Percentiles rank a stretch among this genome's conserved stretches.
Conservation (phyloP, 176 grass and related monocot species). For the Triticum dicoccoides region DNA sequence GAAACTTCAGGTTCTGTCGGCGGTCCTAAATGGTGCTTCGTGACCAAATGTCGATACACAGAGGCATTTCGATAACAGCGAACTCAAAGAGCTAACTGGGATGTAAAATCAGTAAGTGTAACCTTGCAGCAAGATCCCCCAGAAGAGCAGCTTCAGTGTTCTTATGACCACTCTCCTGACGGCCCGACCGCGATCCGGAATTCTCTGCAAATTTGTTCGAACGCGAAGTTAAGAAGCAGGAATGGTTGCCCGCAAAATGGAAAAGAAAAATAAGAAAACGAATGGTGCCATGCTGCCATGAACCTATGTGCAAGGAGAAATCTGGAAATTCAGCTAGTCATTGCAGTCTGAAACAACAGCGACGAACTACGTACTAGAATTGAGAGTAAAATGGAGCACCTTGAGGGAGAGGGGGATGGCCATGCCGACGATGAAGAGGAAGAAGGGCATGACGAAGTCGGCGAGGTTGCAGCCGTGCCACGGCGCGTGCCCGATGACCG, state of each 20-base stretch:
- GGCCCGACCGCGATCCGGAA: slow-evolving; percentile 53
- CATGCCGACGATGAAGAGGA: slow-evolving; percentile 97
- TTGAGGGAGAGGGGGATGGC: slow-evolving; percentile 95
- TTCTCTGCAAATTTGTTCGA: slow-evolving; percentile 49
- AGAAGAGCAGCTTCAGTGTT: slow-evolving; percentile 81
- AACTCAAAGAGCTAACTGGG: background rate
- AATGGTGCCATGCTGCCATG: background rate
- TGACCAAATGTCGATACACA: too few species aligned
- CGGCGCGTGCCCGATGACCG: slow-evolving; percentile 75
- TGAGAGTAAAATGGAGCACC: slow-evolving; percentile 25
- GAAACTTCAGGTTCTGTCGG: background rate
- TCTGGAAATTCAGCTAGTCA: background rate
- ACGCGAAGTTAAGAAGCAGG: background rate
- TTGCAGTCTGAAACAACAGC: background rate
- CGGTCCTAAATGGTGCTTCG: too few species aligned
- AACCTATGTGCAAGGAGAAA: too few species aligned
- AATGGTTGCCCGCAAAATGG: too few species aligned
- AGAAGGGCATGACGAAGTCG: slow-evolving; percentile 96
- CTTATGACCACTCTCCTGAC: slow-evolving; percentile 64
- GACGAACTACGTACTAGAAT: background rate
- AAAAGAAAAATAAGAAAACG: too few species aligned
- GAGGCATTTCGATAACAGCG: too few species aligned
- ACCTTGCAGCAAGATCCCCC: slow-evolving; percentile 95
- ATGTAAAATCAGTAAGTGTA: background rate
- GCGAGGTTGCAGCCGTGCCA: slow-evolving; percentile 97